A percentile compares a stretch with the other conserved stretches of the same genome.
Evolutionary conservation across 129 eudicot species (phyloP).

Genomic region (Kitagawia praeruptora): DNA sequence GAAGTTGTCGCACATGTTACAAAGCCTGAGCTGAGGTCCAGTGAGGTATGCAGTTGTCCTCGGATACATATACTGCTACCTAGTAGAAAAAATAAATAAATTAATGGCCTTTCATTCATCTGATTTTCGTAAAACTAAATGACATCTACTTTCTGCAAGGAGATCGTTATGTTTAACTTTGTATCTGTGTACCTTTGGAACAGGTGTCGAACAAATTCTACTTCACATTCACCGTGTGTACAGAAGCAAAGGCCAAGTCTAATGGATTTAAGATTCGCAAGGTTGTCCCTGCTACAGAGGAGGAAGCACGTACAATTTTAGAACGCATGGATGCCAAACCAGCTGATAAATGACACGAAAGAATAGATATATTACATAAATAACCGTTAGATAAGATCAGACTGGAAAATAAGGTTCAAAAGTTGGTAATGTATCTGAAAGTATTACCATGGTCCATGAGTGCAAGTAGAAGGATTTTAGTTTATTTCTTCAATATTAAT

Average conservation of each 20-base stretch:
- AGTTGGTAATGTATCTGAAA: background rate
- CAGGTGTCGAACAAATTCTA: slow-evolving; percentile 93
- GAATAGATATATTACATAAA: background rate
- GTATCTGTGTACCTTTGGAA: background rate
- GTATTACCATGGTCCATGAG: background rate
- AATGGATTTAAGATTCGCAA: slow-evolving; percentile 65
- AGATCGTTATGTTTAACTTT: background rate
- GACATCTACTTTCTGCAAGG: background rate
- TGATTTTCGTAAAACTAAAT: background rate
- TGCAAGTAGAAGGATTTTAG: background rate
- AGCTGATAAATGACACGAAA: slow-evolving; percentile 9
- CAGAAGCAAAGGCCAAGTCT: slow-evolving; percentile 63
- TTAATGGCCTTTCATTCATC: background rate
- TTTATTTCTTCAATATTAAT: background rate
- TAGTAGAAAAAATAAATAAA: background rate
- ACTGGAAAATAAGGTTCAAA: background rate
- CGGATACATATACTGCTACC: background rate
- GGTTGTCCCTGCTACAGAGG: slow-evolving; percentile 96
- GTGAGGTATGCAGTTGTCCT: slow-evolving; percentile 51
- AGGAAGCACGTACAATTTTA: slow-evolving; percentile 78
- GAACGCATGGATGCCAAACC: slow-evolving; percentile 90
- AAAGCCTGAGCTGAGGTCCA: slow-evolving; percentile 85
- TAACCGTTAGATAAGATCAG: background rate
- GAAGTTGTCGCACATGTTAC: slow-evolving; percentile 99
- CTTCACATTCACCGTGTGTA: slow-evolving; percentile 87